These are phyloP conservation scores for Starmerella asiatica DNA, from an alignment of 805 yeast genomes.

Conservation along the genomic window DNA sequence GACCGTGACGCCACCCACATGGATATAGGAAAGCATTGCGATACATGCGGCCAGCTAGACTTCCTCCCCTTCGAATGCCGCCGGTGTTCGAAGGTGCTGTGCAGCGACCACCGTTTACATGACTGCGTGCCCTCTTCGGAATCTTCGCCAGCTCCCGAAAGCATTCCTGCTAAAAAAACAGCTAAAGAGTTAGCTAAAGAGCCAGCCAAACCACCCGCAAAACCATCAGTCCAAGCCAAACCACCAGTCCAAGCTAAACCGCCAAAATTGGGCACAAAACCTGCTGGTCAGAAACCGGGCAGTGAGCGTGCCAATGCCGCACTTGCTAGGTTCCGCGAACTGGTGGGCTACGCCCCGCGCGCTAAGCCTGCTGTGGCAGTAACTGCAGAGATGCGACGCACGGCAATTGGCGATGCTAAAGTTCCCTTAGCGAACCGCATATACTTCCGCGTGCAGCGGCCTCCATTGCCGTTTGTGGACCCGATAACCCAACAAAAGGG, in stretches of 20 bases:
- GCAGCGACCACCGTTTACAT: slow-evolving; percentile 30
- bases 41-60: slow-evolving; percentile 29
- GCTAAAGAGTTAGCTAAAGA: not conserved
- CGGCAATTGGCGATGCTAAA: slow-evolving; percentile 30
- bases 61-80: slow-evolving; percentile 33
- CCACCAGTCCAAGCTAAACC: not conserved
- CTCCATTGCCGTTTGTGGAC: slow-evolving; percentile 16
- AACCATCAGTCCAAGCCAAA: not conserved
- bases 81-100: slow-evolving; percentile 27
- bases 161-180: not conserved
- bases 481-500: slow-evolving; percentile 13
- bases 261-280: slow-evolving; percentile 1
- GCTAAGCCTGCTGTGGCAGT: slow-evolving; percentile 1
- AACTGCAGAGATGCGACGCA: slow-evolving; percentile 5
- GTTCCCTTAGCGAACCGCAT: slow-evolving; percentile 26
- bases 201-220: not conserved
- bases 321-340: slow-evolving; percentile 9
- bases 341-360: slow-evolving; percentile 5
- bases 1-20: slow-evolving; percentile 13
- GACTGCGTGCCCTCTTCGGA: no score
- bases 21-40: slow-evolving; percentile 32
- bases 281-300: not conserved
- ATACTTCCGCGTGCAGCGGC: slow-evolving; percentile 24
- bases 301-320: slow-evolving; percentile 15
- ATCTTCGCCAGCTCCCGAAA: no score